Percentiles rank a stretch among this genome's conserved stretches.
Conservation (phyloP, 257 asterid species). For the Verbena officinalis region DNA sequence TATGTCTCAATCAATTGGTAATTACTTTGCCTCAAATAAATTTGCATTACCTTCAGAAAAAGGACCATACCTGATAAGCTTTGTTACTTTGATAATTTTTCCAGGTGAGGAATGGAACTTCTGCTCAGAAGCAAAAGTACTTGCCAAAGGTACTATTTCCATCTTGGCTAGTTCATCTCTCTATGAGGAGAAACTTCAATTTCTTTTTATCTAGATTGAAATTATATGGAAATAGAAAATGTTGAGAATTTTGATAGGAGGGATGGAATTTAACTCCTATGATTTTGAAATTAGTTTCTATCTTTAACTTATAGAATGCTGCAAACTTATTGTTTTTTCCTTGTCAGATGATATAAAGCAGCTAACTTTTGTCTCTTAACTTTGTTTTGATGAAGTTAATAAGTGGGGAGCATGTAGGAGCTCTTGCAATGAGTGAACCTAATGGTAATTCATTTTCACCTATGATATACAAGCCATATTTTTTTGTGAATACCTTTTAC, state of each 20-base stretch:
- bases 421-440: constrained; percentile 99
- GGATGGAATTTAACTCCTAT: background rate
- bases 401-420: constrained; percentile 96
- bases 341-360: background rate
- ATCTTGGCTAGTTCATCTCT: constrained; percentile 21
- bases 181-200: background rate
- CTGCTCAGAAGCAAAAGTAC: constrained; percentile 88
- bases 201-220: constrained; percentile 12
- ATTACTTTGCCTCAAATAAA: constrained; percentile 34
- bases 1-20: constrained; percentile 95
- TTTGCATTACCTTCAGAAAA: constrained; percentile 11
- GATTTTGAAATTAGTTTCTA: background rate
- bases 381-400: constrained; percentile 69
- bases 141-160: constrained; percentile 79
- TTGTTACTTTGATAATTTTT: constrained; percentile 33
- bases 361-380: constrained; percentile 31
- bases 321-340: background rate
- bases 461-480: constrained; percentile 9
- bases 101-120: constrained; percentile 92
- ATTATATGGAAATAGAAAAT: constrained; percentile 16
- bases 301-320: constrained; percentile 7
- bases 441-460: constrained; percentile 61
- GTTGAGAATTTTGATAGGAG: background rate
- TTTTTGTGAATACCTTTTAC: constrained; percentile 1
- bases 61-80: constrained; percentile 25